phyloP scores from a whole-genome alignment of 192 early-diverging fungal genomes.

The Linnemannia elongata region DNA sequence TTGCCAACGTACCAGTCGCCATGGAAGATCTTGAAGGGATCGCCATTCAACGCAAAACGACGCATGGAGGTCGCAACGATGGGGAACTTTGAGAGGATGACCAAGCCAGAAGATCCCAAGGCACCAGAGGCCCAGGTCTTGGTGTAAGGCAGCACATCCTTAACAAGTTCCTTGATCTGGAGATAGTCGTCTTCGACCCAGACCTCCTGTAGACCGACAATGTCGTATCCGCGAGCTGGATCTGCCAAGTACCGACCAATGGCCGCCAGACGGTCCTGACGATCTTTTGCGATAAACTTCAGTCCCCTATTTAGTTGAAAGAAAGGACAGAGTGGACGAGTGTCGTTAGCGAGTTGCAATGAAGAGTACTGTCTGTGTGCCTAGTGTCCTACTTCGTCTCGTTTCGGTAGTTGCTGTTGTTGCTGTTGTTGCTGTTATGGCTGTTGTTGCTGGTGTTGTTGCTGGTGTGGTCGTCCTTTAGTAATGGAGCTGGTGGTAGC shows the following conservation, averaged over 20 bases:
- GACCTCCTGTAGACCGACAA: conserved; percentile 47
- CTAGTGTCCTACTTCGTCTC: not conserved
- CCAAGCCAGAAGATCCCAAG: conserved; percentile 29
- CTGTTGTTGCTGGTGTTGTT: not conserved
- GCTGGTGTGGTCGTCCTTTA: not conserved
- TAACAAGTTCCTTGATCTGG: conserved; percentile 12
- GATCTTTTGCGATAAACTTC: conserved; percentile 60
- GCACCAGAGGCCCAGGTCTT: conserved; percentile 32
- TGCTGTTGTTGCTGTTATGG: not conserved
- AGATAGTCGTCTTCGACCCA: conserved; percentile 36
- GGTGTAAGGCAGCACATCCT: conserved; percentile 7
- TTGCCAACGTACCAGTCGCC: conserved; percentile 73
- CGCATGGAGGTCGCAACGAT: conserved; percentile 58
- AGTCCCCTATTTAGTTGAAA: conserved; percentile 54
- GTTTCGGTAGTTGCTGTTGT: not conserved
- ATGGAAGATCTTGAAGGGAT: conserved; percentile 63
- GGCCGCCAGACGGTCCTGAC: conserved; percentile 58
- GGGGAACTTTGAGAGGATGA: conserved; percentile 58
- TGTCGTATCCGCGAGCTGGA: conserved; percentile 26
- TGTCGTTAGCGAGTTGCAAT: not conserved
- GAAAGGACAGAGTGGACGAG: not conserved
- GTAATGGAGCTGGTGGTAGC: not conserved
- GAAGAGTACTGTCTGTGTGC: too few species aligned
- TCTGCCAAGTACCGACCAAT: conserved; percentile 61
- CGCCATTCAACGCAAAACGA: conserved; percentile 64